Conservation (phyloP, 2,329 filamentous ascomycete species). For the Pseudonectria foliicola region DNA sequence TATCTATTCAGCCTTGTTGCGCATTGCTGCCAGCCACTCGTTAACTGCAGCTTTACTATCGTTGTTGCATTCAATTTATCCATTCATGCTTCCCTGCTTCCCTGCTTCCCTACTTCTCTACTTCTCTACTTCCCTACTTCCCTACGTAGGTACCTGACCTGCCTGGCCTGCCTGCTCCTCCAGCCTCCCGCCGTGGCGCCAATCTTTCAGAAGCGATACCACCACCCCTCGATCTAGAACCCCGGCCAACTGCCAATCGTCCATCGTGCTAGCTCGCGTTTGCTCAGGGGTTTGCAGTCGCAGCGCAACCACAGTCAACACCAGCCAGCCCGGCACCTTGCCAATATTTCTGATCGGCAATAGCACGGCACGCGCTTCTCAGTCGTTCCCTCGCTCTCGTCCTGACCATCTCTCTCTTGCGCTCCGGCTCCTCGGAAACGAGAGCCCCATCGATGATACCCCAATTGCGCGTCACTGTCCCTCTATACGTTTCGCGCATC, state of each 20-base stretch:
- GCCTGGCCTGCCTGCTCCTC: not conserved
- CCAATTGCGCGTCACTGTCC: slow-evolving; percentile 10
- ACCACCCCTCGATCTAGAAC: slow-evolving; percentile 24
- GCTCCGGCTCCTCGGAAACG: slow-evolving; percentile 1
- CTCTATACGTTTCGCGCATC: slow-evolving; percentile 2
- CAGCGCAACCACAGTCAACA: slow-evolving; percentile 9
- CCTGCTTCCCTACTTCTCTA: too few species aligned
- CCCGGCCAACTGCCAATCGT: slow-evolving; percentile 13
- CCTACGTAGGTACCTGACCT: too few species aligned
- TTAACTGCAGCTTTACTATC: too few species aligned
- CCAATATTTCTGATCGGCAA: slow-evolving; percentile 3
- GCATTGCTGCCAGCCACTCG: too few species aligned
- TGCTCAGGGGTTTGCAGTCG: slow-evolving; percentile 23
- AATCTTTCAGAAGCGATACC: slow-evolving; percentile 20
- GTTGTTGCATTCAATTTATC: too few species aligned
- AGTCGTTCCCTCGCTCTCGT: not conserved
- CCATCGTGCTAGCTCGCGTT: slow-evolving; percentile 22
- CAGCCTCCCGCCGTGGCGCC: slow-evolving; percentile 5
- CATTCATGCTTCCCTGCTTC: too few species aligned
- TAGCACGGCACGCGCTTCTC: not conserved
- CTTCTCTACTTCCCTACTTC: too few species aligned
- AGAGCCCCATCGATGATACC: slow-evolving; percentile 18
- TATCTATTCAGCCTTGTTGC: too few species aligned
- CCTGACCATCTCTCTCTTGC: slow-evolving; percentile 2
- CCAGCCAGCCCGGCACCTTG: slow-evolving; percentile 11